Evolutionary conservation across 257 asterid species (phyloP), one percentile per base, ranked within the genome.

Genomic region (Nemophila menziesii): DNA sequence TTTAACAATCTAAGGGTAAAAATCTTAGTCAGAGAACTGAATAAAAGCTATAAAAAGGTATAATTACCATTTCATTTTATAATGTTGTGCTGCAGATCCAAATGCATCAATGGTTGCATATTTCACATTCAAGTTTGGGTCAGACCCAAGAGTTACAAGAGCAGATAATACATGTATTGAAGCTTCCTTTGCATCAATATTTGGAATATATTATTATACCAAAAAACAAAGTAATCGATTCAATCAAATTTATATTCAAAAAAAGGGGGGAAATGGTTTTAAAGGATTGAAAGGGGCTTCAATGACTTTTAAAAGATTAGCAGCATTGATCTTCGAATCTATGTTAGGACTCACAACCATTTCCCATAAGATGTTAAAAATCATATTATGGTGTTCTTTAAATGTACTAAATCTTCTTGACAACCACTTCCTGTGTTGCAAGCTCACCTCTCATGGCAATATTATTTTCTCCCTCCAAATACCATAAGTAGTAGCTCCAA

Each of bases 141-240:
- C 98, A 41, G 98, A 78, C 29, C 98, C 98, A 48, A 89, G 96
- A 16, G 98, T 89, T 54, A 89, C 87, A 41, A 90, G 93, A 46
- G 94, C 98, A 59, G 96, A 96, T 63, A 90, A 68, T 54, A 85
- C 87, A 61, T 85, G 87, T 60, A 85, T 62, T 4, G 98, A 70
- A 58, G 92, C 94, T 44, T 72, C 81, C 72, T 90, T 90, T 39
- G 76, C 80, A 56, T 85, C 94, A 59, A 75, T 51, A 57, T 73
- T 80, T 13, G 97, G 93, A 34, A 87, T 92, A 95, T 87, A 57
- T 49, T 39, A 48, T 16, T 37, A 33, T 48, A 51, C 48, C 48
- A 58, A 54, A 49, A 13, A 40, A 8, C 10, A 12, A 47, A 50
- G 20, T 40, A 16, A 48, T n/a, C n/a, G n/a, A n/a, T n/a, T n/a